Base-by-base conservation (phyloP, 805 yeast genomes). In the Candida glaebosa region DNA sequence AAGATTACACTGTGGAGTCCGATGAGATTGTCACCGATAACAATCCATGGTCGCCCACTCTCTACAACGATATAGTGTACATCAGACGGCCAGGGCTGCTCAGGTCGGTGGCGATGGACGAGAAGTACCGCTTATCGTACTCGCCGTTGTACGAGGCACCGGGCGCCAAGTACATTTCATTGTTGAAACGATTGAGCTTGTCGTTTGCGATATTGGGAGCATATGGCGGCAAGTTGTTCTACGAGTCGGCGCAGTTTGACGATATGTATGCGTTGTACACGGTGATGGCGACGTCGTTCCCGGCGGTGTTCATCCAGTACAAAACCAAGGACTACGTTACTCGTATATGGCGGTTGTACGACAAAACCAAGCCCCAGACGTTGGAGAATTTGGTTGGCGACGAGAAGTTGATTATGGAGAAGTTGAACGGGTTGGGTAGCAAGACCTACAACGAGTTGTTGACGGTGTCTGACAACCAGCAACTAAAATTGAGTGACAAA, bases 281-380 rank as follows among this genome's bases (percentile, higher is more conserved):
- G 4, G 49, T 80, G 3, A 53, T 78, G 0, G 55, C 77, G 1
- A 45, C 79, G 12, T 83, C 87, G 3, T 60, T 76, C 2, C 93
- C 95, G 0, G 58, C 80, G 2, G 63, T 77, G 2, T 53, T 57
- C 3, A 69, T 65, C 8, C 73, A 70, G 48, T 79, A 71, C 53
- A 69, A 78, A 38, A 76, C 87, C 2, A 65, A 70, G 25, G 81
- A 86, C 40, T 84, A 83, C 49, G 95, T 87, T 22, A 69, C 86
- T 2, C 67, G 87, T 46, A 78, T 87, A 12, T 85, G 77, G 63
- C 63, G 95, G 34, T 66, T 87, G 17, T 87, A 86, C 56, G 80
- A 81, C 51, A 72, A 75, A 31, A 72, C 75, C 3, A 67, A 75
- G 53, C 78, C 82, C 0, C 90, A 86, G 55, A 81, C 85, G 1